Evolutionary conservation across 2,329 filamentous ascomycete genomes (phyloP), one percentile per base, ranked within the genome.

Genomic region (Pezicula radicicola): DNA sequence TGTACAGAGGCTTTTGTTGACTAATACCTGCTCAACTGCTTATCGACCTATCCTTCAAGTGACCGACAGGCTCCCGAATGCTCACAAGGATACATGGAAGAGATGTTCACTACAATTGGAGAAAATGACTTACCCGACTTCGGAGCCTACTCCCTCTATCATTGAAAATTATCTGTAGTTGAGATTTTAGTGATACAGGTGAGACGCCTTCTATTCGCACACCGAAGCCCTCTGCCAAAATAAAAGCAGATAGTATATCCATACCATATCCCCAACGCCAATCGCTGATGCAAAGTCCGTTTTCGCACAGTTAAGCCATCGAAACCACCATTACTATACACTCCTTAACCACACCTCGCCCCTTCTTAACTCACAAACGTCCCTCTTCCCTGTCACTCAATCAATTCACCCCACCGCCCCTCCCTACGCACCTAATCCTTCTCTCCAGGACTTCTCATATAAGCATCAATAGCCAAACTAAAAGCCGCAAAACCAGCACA

Each of bases 401-500:
- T 16, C 15, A 16, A 40, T 19, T 19, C 19, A 19, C n/a, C 6
- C 15, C 36, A 25, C 25, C 6, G 6, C 25, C 6, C 4, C 25
- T 25, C 25, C 4, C 25, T 25, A 7, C 6, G 25, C 6, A 25
- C 9, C 50, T 57, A 67, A 55, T 68, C 66, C 3, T 83, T 78
- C 46, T 85, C 83, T 69, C 75, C 83, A 60, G 88, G 88, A 78
- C 87, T 87, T 63, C 89, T 75, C 90, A 97, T 90, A 68, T 91
- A 97, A 35, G 84, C 84, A 77, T 97, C 93, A 68, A 97, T 97
- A 1, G 92, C 93, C 13, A 89, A 85, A 68, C 85, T 89, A 64
- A 97, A 97, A 1, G 90, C 92, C 51, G 94, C 94, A 71, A 99
- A 99, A 1, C 93, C 94, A 12, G 84, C 88, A 70, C 93, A 97